phyloP scores from a whole-genome alignment of 495 filamentous ascomycete species.

The Arthonia radiata region DNA sequence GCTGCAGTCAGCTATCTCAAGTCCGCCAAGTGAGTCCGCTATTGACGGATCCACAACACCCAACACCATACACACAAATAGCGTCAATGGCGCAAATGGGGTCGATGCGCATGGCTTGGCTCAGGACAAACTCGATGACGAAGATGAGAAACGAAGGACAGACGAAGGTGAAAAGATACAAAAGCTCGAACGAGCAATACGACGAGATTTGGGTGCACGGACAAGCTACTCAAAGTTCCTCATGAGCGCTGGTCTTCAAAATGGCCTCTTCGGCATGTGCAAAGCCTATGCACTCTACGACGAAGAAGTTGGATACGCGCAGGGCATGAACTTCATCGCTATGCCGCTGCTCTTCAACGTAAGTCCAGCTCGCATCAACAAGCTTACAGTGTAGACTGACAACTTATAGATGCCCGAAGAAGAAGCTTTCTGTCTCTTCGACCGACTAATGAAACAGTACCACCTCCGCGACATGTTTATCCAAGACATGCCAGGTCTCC shows the following conservation, averaged over 20 bases:
- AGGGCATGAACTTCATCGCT: constrained; percentile 95
- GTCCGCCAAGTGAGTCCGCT: no score
- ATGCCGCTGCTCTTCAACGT: constrained; percentile 97
- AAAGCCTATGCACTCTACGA: constrained; percentile 96
- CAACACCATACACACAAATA: no score
- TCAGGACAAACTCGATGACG: constrained; percentile 36
- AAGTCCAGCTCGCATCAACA: constrained; percentile 13
- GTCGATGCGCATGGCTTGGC: no score
- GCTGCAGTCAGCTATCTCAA: no score
- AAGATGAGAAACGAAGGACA: constrained; percentile 47
- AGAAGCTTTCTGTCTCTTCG: constrained; percentile 83
- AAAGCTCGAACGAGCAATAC: constrained; percentile 80
- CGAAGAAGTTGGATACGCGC: constrained; percentile 82
- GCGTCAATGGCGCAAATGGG: no score
- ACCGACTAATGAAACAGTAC: constrained; percentile 92
- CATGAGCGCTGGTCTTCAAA: constrained; percentile 67
- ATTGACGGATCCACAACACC: no score
- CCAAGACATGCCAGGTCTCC: constrained; percentile 87
- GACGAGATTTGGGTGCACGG: constrained; percentile 65
- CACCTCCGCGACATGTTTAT: constrained; percentile 80
- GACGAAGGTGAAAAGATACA: constrained; percentile 43
- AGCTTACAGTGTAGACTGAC: constrained; percentile 1
- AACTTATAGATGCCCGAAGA: constrained; percentile 67
- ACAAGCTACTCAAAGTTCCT: constrained; percentile 94
- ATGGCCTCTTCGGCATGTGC: constrained; percentile 81